phyloP scores from a whole-genome alignment of 2,329 filamentous ascomycete species.

The Blastomyces parvus region DNA sequence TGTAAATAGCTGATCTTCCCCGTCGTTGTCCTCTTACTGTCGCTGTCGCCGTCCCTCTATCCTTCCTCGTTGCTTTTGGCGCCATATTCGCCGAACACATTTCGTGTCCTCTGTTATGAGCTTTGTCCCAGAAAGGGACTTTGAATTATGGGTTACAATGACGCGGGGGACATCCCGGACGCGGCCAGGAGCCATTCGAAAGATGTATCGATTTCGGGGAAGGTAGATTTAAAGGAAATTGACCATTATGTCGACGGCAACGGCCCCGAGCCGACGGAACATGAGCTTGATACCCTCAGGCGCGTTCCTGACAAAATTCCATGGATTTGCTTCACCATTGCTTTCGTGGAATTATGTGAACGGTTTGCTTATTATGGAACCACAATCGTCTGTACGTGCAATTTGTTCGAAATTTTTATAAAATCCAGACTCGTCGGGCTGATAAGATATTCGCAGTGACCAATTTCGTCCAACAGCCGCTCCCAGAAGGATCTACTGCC shows the following conservation, averaged over 20 bases:
- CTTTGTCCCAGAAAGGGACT: not conserved
- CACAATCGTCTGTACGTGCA: conserved; percentile 50
- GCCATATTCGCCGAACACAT: too few relatives aligned
- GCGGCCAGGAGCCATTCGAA: not conserved
- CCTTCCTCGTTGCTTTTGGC: not conserved
- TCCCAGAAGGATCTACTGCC: conserved; percentile 46
- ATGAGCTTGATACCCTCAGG: conserved; percentile 27
- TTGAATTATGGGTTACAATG: conserved; percentile 4
- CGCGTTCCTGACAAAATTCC: conserved; percentile 42
- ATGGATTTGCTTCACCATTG: conserved; percentile 58
- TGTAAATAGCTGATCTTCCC: conserved; percentile 1
- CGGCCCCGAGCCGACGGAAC: conserved; percentile 20
- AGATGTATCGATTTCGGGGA: not conserved
- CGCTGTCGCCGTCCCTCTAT: not conserved
- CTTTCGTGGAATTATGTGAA: conserved; percentile 64
- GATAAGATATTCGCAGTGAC: conserved; percentile 33
- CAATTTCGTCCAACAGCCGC: conserved; percentile 51
- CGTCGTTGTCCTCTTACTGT: not conserved
- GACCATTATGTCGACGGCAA: not conserved
- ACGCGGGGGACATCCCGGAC: not conserved
- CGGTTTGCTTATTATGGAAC: conserved; percentile 69
- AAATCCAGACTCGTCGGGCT: not conserved
- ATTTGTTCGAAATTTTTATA: not conserved
- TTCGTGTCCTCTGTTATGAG: not conserved
- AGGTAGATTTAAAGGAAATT: not conserved